Base-by-base conservation (phyloP, 805 yeast species). In the Clavispora vitiphila region DNA sequence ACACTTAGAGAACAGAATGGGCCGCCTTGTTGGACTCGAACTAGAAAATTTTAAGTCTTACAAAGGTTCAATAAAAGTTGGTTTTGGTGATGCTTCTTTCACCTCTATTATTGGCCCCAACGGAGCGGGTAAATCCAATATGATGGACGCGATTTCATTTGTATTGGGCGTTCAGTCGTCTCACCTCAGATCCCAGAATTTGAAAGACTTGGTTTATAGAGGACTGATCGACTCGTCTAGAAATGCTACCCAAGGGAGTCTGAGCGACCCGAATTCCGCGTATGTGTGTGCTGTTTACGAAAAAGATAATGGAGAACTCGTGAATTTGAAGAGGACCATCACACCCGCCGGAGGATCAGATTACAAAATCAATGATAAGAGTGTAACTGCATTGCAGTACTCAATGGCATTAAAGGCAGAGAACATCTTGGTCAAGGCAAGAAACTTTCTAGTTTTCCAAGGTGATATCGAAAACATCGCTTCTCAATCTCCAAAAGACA, bases 101-200 rank as follows among this genome's bases (percentile, higher is more conserved):
- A 87, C 96, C 1, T 83, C 95, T 35, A 86, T 93, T 47, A 86
- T 93, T 43, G 99, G 99, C 1, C 98, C 98, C n/a, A 93, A 93
- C 71, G 99, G 99, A 25, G 85, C 97, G 1, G 99, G 99, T 7
- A 93, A 93, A 65, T 86, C 96, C 32, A 93, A 93, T 58, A 85
- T 93, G 80, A 90, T 93, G 85, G 99, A 93, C 60, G 97, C 99
- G 26, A 84, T 93, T 35, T 83, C 96, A 16, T 93, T 93, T 61
- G 98, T 91, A 8, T 72, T 93, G 27, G 99, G 99, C 20, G 80
- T 91, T 37, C 71, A 83, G 51, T 76, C 88, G 16, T 65, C 72
- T 14, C 90, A 86, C 42, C 69, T 93, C 44, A 76, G 99, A 53
- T 86, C 96, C 1, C 67, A 73, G 10, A 77, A 78, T 41, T 61